Conservation (phyloP, 2,329 filamentous ascomycete species). For the Fusarium sp. region DNA sequence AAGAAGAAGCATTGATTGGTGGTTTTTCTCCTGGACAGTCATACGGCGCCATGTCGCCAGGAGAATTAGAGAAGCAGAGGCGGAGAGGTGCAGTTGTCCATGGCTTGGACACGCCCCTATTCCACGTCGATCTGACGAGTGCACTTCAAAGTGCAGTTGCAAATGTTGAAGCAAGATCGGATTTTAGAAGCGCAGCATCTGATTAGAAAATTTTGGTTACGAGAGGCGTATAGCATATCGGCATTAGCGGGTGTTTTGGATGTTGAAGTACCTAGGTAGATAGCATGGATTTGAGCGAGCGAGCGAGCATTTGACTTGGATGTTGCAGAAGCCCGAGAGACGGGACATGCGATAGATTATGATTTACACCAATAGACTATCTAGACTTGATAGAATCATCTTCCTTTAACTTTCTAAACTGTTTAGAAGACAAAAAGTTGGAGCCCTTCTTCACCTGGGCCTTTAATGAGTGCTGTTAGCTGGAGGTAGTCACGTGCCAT, state of each 20-base stretch:
- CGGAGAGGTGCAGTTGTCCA: slow-evolving; percentile 73
- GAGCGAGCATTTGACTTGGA: slow-evolving; percentile 1
- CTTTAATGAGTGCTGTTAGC: not conserved
- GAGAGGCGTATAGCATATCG: not conserved
- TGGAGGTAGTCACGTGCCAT: slow-evolving; percentile 22
- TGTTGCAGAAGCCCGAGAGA: not conserved
- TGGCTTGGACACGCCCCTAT: slow-evolving; percentile 87
- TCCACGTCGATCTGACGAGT: slow-evolving; percentile 91
- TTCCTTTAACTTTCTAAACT: not conserved
- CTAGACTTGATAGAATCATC: not conserved
- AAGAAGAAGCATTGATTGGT: slow-evolving; percentile 50
- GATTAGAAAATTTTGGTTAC: not conserved
- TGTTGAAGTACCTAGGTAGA: not conserved
- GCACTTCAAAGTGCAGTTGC: slow-evolving; percentile 87
- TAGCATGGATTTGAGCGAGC: slow-evolving; percentile 6
- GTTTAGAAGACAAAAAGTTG: not conserved
- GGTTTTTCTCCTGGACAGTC: slow-evolving; percentile 9
- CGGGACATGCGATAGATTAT: not conserved
- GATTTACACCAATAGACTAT: not conserved
- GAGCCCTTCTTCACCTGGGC: not conserved
- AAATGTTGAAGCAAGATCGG: slow-evolving; percentile 69
- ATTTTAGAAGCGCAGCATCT: slow-evolving; percentile 36
- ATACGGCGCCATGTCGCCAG: slow-evolving; percentile 33
- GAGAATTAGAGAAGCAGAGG: slow-evolving; percentile 49
- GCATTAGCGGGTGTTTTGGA: not conserved